A percentile compares a stretch with the other conserved stretches of the same genome.
These are phyloP conservation scores for Yarrowia sp. DNA, from an alignment of 805 yeast genomes.

Conservation along the genomic window DNA sequence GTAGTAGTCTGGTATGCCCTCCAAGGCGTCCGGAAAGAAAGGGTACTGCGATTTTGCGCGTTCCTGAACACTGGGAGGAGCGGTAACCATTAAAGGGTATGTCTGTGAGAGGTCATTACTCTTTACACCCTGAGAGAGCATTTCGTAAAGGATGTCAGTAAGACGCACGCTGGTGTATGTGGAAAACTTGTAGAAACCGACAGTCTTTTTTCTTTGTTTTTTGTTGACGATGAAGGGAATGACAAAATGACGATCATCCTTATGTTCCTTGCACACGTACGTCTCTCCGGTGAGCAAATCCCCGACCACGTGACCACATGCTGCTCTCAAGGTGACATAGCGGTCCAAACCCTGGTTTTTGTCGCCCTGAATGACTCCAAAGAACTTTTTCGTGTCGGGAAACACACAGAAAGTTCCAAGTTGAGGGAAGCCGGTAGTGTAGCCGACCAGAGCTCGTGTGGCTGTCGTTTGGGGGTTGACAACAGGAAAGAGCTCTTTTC, in stretches of 20 bases:
- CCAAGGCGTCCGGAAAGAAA: too few species aligned
- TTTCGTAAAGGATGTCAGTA: not conserved
- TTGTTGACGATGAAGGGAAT: not conserved
- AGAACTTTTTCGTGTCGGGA: not conserved
- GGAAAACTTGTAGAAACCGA: not conserved
- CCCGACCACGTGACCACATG: not conserved
- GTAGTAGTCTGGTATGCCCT: too few species aligned
- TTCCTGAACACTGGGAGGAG: not conserved
- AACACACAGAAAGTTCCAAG: not conserved
- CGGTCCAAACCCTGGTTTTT: slow-evolving; percentile 1
- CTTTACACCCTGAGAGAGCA: not conserved
- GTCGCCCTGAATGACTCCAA: not conserved
- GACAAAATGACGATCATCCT: not conserved
- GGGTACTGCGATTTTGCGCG: not conserved
- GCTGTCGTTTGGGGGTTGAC: not conserved
- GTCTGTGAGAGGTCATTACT: not conserved
- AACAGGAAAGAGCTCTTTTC: not conserved
- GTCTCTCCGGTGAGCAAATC: not conserved
- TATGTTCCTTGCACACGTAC: not conserved
- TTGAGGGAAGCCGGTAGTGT: not conserved
- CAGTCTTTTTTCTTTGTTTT: not conserved
- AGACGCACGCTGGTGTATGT: not conserved
- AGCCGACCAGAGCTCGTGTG: not conserved
- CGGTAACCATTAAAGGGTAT: too few species aligned
- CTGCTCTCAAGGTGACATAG: not conserved